Evolutionary conservation across 805 yeast species (phyloP).

Genomic region (Lachancea fermentati): DNA sequence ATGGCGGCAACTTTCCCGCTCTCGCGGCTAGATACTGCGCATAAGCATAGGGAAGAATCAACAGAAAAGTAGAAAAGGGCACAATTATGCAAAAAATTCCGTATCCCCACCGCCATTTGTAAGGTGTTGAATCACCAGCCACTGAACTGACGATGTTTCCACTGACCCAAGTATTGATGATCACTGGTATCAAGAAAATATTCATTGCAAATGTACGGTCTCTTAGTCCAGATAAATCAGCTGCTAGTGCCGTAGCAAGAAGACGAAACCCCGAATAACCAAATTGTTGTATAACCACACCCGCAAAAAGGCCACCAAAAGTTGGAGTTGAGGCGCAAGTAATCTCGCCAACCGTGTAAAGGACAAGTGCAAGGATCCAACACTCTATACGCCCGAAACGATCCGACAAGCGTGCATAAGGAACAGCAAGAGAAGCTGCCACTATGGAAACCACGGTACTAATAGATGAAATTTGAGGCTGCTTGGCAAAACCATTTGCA

Average conservation of each 20-base stretch:
- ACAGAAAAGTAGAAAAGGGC: constrained; percentile 43
- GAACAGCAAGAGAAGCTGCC: constrained; percentile 62
- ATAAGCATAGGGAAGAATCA: constrained; percentile 36
- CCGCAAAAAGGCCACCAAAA: constrained; percentile 57
- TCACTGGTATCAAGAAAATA: constrained; percentile 57
- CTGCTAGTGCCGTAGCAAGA: constrained; percentile 45
- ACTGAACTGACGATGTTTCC: constrained; percentile 42
- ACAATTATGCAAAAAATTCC: constrained; percentile 51
- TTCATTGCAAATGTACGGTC: constrained; percentile 50
- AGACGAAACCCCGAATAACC: constrained; percentile 58
- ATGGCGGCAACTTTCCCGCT: not conserved
- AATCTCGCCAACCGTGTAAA: constrained; percentile 59
- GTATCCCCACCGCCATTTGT: constrained; percentile 43
- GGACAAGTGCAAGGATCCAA: constrained; percentile 42
- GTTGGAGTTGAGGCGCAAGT: constrained; percentile 56
- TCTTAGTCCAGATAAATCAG: constrained; percentile 53
- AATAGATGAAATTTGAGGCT: constrained; percentile 54
- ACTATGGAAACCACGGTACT: constrained; percentile 53
- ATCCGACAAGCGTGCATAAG: constrained; percentile 59
- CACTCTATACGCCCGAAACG: constrained; percentile 60
- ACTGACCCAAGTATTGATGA: constrained; percentile 61
- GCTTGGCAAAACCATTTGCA: constrained; percentile 46
- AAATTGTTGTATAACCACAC: constrained; percentile 46
- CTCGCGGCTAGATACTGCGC: constrained; percentile 28
- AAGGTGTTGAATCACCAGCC: constrained; percentile 14